phyloP scores from a whole-genome alignment of 2,329 filamentous ascomycete species.

The Trichoderma endophyticum region DNA sequence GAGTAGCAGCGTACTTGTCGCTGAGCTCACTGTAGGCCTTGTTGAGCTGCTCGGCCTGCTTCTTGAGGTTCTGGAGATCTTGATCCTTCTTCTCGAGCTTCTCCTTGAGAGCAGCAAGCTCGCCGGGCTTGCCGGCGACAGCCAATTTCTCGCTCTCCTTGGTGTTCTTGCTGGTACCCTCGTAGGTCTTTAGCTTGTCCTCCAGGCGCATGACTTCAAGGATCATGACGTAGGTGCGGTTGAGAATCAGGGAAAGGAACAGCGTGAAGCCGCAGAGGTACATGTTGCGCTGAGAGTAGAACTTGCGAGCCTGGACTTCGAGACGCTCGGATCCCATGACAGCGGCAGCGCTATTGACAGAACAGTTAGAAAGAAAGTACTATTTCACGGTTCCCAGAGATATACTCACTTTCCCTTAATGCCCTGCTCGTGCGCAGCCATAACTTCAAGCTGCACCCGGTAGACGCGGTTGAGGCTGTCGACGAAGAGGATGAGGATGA shows the following conservation, averaged over 20 bases:
- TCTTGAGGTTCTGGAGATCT: slow-evolving; percentile 85
- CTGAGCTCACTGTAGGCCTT: slow-evolving; percentile 83
- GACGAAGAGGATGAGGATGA: slow-evolving; percentile 96
- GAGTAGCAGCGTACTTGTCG: slow-evolving; percentile 69
- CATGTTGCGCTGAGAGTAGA: slow-evolving; percentile 99
- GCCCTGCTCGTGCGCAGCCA: slow-evolving; percentile 61
- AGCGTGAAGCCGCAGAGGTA: slow-evolving; percentile 99
- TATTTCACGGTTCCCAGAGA: neutral
- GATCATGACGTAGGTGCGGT: slow-evolving; percentile 98
- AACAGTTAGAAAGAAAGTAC: slow-evolving; percentile 22
- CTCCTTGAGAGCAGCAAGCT: slow-evolving; percentile 67
- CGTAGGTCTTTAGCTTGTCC: slow-evolving; percentile 81
- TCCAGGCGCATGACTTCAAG: slow-evolving; percentile 87
- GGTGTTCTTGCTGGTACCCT: slow-evolving; percentile 52
- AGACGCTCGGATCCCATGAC: slow-evolving; percentile 90
- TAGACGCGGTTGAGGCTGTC: slow-evolving; percentile 96
- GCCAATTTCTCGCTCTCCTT: slow-evolving; percentile 72
- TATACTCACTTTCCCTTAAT: slow-evolving; percentile 45
- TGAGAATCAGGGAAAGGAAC: slow-evolving; percentile 96
- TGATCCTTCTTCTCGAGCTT: slow-evolving; percentile 75
- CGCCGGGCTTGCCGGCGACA: slow-evolving; percentile 68
- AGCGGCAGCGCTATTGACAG: slow-evolving; percentile 46
- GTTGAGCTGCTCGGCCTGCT: slow-evolving; percentile 80
- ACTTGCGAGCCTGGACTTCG: slow-evolving; percentile 98
- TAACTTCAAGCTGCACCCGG: slow-evolving; percentile 87